A percentile compares a stretch with the other conserved stretches of the same genome.
These are phyloP conservation scores for Chlorencoelia australis DNA, from an alignment of 2,329 filamentous ascomycete genomes.

Conservation along the genomic window DNA sequence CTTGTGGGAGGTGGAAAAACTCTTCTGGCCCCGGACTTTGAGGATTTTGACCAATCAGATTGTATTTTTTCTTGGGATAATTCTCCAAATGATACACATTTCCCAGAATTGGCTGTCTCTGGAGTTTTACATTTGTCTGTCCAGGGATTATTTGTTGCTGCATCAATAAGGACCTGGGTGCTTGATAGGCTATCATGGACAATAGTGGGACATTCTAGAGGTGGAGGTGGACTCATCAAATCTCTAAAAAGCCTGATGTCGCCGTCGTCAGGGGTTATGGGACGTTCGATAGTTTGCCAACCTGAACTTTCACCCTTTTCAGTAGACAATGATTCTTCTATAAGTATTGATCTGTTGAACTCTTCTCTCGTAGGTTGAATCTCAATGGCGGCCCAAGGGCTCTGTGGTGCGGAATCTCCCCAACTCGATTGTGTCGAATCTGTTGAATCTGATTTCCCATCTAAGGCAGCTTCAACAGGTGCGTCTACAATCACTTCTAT, in stretches of 20 bases:
- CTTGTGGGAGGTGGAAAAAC: slow-evolving; percentile 17
- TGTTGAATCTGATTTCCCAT: too few relatives aligned
- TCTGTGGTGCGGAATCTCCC: too few relatives aligned
- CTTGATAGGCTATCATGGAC: slow-evolving; percentile 1
- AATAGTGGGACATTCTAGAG: too few relatives aligned
- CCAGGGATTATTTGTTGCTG: slow-evolving; percentile 23
- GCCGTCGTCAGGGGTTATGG: slow-evolving; percentile 8
- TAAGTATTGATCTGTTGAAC: too few relatives aligned
- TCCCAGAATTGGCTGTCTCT: slow-evolving; percentile 13
- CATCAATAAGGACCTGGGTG: slow-evolving; percentile 19
- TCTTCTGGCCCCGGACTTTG: slow-evolving; percentile 1
- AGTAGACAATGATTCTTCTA: neutral
- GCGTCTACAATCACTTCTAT: too few relatives aligned
- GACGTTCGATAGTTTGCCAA: slow-evolving; percentile 13
- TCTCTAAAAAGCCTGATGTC: slow-evolving; percentile 16
- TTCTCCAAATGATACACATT: slow-evolving; percentile 24
- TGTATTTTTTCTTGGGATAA: slow-evolving; percentile 3
- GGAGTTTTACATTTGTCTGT: slow-evolving; percentile 11
- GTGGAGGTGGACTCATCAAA: slow-evolving; percentile 14
- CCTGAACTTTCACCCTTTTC: neutral
- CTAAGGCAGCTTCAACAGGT: too few relatives aligned
- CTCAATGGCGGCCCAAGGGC: slow-evolving; percentile 6
- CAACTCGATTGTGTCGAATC: too few relatives aligned
- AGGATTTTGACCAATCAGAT: neutral
- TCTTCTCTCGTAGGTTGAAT: neutral